These are phyloP conservation scores for Marchantia paleacea DNA, from an alignment of 225 moss, liverwort and hornwort genomes.

Conservation along the genomic window DNA sequence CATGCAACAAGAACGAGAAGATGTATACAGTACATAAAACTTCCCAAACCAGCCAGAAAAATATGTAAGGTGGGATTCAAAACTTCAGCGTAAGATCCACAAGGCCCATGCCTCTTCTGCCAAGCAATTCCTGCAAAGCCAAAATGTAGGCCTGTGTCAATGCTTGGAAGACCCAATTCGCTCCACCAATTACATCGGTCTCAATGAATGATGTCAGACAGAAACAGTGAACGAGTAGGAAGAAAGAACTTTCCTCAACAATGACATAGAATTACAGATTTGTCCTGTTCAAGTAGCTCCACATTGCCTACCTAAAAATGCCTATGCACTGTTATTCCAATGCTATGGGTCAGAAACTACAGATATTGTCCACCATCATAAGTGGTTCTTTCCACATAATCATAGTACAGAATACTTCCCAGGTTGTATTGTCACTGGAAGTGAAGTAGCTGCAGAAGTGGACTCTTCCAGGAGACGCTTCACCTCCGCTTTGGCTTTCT, in stretches of 20 bases:
- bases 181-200: conserved; percentile 41
- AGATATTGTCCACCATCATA: conserved; percentile 29
- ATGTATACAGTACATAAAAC: conserved; percentile 24
- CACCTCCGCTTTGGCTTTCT: conserved; percentile 98
- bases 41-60: conserved; percentile 34
- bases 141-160: conserved; percentile 63
- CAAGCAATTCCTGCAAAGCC: conserved; percentile 65
- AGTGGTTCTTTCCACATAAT: conserved; percentile 40
- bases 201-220: conserved; percentile 34
- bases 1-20: conserved; percentile 30
- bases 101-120: conserved; percentile 54
- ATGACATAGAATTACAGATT: conserved; percentile 21
- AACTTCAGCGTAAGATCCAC: conserved; percentile 53
- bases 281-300: conserved; percentile 26
- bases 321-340: conserved; percentile 34
- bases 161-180: conserved; percentile 45
- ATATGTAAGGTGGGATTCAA: conserved; percentile 44
- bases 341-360: conserved; percentile 32
- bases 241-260: conserved; percentile 22
- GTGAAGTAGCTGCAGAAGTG: conserved; percentile 89
- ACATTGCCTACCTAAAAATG: conserved; percentile 27
- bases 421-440: conserved; percentile 96
- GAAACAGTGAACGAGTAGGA: conserved; percentile 28
- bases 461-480: conserved; percentile 99
- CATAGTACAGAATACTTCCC: conserved; percentile 98